Evolutionary conservation across 495 filamentous ascomycete genomes (phyloP).

Genomic region (Trichoderma erinaceum): DNA sequence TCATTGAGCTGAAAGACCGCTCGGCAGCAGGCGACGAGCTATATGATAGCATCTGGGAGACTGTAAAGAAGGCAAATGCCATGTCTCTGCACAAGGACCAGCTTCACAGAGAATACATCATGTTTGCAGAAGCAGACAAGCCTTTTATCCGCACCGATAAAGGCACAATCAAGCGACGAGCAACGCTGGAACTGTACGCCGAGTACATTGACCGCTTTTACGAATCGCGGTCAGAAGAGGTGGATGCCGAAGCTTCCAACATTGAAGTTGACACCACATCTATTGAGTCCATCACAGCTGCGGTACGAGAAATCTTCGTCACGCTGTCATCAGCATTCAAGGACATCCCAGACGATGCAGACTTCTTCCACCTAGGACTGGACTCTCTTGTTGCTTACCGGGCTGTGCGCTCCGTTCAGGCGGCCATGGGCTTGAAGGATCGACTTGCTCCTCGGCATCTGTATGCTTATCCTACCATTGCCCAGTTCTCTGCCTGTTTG

Average conservation of each 20-base stretch:
- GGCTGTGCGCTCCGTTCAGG: constrained; percentile 24
- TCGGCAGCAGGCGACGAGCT: constrained; percentile 21
- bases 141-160: constrained; percentile 40
- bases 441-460: constrained; percentile 25
- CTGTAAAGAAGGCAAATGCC: constrained; percentile 22
- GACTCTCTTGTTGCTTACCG: constrained; percentile 28
- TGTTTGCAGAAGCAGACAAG: constrained; percentile 31
- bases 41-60: constrained; percentile 28
- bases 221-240: constrained; percentile 15
- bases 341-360: constrained; percentile 21
- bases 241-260: constrained; percentile 16
- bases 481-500: constrained; percentile 21
- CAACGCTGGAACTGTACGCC: constrained; percentile 30
- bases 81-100: constrained; percentile 28
- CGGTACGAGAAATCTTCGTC: constrained; percentile 20
- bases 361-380: constrained; percentile 27
- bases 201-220: constrained; percentile 34
- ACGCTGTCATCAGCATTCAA: constrained; percentile 21
- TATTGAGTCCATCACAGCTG: constrained; percentile 19
- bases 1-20: constrained; percentile 27
- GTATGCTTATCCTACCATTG: constrained; percentile 28
- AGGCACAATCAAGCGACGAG: constrained; percentile 35
- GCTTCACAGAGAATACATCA: constrained; percentile 23
- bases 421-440: constrained; percentile 23
- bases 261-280: constrained; percentile 21